These are phyloP conservation scores for thale cress (Arabidopsis thaliana) DNA, from an alignment of 345 rosid species.

Conservation along the genomic window DNA sequence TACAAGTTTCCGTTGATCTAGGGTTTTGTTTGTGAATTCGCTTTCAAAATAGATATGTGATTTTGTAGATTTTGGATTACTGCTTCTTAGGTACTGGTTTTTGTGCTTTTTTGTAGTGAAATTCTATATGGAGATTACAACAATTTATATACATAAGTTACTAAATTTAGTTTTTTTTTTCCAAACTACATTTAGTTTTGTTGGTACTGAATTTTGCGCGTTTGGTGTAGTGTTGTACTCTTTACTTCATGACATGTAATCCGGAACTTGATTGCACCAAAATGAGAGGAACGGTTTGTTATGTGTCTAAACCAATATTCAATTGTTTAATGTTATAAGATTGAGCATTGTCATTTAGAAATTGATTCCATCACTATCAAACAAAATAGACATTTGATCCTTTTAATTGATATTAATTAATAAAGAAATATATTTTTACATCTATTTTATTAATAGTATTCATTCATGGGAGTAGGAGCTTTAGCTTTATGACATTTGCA, in stretches of 20 bases:
- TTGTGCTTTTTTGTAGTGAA: background rate
- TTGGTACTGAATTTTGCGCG: background rate
- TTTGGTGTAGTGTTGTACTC: slow-evolving; percentile 75
- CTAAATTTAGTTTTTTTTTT: background rate
- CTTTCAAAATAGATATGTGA: too few species aligned
- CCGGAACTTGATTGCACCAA: slow-evolving; percentile 69
- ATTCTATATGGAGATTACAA: background rate
- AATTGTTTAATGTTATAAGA: background rate
- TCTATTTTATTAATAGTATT: background rate
- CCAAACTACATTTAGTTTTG: background rate
- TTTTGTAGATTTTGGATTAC: background rate
- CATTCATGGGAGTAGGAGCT: background rate
- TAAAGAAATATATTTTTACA: background rate
- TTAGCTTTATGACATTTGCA: too few species aligned
- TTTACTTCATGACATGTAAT: slow-evolving; percentile 85
- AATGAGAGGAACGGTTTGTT: slow-evolving; percentile 75
- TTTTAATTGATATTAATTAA: background rate
- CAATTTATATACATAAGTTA: background rate
- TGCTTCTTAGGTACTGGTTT: background rate
- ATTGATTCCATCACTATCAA: background rate
- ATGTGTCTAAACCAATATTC: background rate
- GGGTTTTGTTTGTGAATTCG: background rate
- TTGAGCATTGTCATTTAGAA: background rate
- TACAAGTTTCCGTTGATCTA: background rate
- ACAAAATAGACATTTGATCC: background rate